Evolutionary conservation across 106 monocot genomes (phyloP), one percentile per base, ranked within the genome.

Genomic region (Iris macrosiphon): DNA sequence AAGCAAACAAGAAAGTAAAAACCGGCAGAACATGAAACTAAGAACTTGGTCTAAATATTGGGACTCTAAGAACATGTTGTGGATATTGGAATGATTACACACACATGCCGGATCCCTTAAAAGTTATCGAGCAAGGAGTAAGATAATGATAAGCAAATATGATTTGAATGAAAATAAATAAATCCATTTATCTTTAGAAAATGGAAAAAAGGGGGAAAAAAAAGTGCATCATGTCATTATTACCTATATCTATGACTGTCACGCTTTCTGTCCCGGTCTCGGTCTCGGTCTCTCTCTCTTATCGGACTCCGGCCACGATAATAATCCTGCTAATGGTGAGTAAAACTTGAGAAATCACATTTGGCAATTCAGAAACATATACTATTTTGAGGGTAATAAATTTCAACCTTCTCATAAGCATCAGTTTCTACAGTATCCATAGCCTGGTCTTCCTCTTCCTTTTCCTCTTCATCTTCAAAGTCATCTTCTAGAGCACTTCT

Each of bases 401-500:
- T 39, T 6, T 6, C 34, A 46, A 84, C 88, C 75, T 76, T 79
- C 24, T 85, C 76, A 77, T 68, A 66, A 55, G 55, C 37, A 24
- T 48, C 72, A 65, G 38, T 58, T 31, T 92, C 82, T 40, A 57
- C 10, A 35, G 34, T 17, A 33, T 75, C 74, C 78, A 88, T 68
- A 55, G 72, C 61, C 17, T 68, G 62, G 7, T 77, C 89, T 16
- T 85, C 95, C 38, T 86, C 90, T 71, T 98, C 80, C 52, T 96
- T 75, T 46, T 96, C 96, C 65, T 96, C 96, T 56, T 98, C 91
- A 55, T 98, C 96, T 68, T 98, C 91, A 69, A 98, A 98, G 67
- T 98, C 96, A 77, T 98, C 96, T 69, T 98, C 91, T 60, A 98
- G 59, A 60, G 87, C 96, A 75, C 96, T 98, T 69, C 77, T 79